Conservation (phyloP, 2,329 filamentous ascomycete genomes). For the Pyrenochaeta sp. region DNA sequence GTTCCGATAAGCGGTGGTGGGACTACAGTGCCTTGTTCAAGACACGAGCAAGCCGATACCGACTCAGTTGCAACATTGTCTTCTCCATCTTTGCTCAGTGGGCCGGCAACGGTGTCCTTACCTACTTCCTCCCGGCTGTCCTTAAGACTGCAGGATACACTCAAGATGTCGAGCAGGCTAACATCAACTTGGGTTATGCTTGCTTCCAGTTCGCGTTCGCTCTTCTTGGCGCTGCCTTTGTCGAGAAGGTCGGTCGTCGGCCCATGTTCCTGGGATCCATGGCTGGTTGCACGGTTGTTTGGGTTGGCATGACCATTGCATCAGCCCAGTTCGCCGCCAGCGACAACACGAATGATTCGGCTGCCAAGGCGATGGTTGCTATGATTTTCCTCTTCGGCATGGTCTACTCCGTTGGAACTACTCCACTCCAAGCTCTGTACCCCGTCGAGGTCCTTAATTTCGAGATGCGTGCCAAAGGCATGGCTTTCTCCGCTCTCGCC, state of each 20-base stretch:
- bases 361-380: conserved; percentile 39
- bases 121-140: conserved; percentile 42
- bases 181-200: conserved; percentile 47
- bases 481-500: conserved; percentile 32
- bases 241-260: conserved; percentile 43
- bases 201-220: conserved; percentile 46
- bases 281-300: conserved; percentile 29
- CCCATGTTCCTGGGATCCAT: conserved; percentile 39
- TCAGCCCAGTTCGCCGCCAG: conserved; percentile 23
- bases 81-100: conserved; percentile 61
- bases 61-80: conserved; percentile 58
- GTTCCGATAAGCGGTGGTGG: conserved; percentile 66
- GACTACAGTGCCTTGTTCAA: conserved; percentile 62
- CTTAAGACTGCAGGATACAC: conserved; percentile 44
- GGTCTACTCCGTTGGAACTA: conserved; percentile 43
- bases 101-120: conserved; percentile 50
- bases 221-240: conserved; percentile 42
- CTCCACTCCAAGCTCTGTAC: conserved; percentile 44
- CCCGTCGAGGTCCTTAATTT: conserved; percentile 45
- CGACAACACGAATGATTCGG: conserved; percentile 11
- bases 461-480: conserved; percentile 45
- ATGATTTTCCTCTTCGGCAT: conserved; percentile 45
- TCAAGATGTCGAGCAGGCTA: conserved; percentile 38
- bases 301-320: conserved; percentile 30
- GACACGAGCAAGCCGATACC: conserved; percentile 57